Evolutionary conservation across 345 rosid genomes (phyloP).

Genomic region (Syzygium aromaticum): DNA sequence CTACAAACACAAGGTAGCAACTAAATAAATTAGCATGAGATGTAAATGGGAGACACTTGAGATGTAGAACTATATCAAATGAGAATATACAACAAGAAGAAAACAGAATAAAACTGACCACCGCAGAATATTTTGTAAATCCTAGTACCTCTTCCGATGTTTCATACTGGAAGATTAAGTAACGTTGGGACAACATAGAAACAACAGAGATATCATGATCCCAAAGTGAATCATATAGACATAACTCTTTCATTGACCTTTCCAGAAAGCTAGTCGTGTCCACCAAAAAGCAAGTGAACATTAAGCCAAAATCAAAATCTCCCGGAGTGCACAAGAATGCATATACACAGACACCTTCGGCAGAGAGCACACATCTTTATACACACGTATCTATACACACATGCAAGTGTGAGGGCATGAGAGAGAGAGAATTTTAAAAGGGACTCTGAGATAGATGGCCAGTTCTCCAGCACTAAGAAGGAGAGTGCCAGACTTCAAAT

Average conservation of each 20-base stretch:
- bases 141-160: not conserved
- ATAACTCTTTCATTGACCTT: not conserved
- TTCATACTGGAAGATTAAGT: not conserved
- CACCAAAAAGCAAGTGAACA: not conserved
- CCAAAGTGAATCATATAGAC: not conserved
- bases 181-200: not conserved
- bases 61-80: not conserved
- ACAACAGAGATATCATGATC: not conserved
- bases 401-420: too few relatives aligned
- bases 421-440: too few relatives aligned
- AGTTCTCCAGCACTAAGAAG: too few relatives aligned
- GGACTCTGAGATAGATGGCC: too few relatives aligned
- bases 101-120: not conserved
- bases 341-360: too few relatives aligned
- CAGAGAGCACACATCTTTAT: too few relatives aligned
- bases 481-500: too few relatives aligned
- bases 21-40: not conserved
- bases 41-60: not conserved
- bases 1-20: constrained; percentile 29
- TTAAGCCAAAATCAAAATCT: not conserved
- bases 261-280: not conserved
- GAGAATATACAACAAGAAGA: not conserved
- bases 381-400: too few relatives aligned
- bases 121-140: not conserved
- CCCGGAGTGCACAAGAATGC: not conserved